These are phyloP conservation scores for Cupressus sempervirens DNA, from an alignment of 75 land plant genomes.

Conservation along the genomic window DNA sequence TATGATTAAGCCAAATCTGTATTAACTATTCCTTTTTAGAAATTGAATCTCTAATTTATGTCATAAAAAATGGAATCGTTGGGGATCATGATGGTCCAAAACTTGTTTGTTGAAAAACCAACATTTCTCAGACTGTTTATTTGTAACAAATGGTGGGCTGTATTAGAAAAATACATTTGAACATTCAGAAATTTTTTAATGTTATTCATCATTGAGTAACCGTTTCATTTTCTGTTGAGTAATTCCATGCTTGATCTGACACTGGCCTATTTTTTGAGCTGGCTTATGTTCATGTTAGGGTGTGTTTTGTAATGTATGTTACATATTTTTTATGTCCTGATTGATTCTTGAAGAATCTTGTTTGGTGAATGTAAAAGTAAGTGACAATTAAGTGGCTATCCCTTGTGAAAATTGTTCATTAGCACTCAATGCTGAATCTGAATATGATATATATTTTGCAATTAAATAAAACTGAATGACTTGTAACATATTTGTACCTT, in stretches of 20 bases:
- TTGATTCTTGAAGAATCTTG: background rate
- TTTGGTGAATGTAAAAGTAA: background rate
- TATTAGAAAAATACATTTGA: background rate
- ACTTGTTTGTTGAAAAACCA: background rate
- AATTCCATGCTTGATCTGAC: background rate
- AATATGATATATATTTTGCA: background rate
- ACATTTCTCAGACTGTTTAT: background rate
- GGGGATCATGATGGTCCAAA: background rate
- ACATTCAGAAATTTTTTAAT: background rate
- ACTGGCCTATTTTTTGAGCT: background rate
- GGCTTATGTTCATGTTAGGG: background rate
- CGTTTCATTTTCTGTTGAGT: background rate
- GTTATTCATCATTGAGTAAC: background rate
- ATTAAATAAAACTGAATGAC: background rate
- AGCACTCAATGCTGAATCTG: background rate
- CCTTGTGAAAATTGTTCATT: background rate
- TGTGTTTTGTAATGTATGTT: background rate
- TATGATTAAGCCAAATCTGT: background rate
- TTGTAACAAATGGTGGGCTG: background rate
- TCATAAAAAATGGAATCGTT: background rate
- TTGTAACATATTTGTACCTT: background rate
- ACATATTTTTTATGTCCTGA: background rate
- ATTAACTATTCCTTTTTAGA: background rate
- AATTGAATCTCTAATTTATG: background rate
- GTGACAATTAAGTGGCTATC: background rate